Evolutionary conservation across 169 alveolate genomes (phyloP).

Genomic region (Perkinsus chesapeaki): DNA sequence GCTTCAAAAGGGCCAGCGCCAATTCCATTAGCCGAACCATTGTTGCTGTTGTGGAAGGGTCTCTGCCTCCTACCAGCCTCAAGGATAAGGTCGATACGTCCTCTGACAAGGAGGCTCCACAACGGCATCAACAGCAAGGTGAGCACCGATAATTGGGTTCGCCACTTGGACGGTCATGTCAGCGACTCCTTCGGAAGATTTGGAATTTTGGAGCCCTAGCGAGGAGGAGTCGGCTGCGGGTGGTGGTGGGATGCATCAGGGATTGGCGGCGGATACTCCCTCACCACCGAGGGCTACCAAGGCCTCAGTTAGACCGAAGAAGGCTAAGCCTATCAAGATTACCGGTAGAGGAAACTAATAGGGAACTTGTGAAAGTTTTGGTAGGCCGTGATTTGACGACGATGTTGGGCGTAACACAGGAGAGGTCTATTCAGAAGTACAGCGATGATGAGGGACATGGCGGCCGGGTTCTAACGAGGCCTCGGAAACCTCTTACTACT

Average conservation of each 20-base stretch:
- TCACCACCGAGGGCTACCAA: background rate
- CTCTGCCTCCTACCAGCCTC: background rate
- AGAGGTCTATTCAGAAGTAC: background rate
- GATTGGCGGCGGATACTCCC: background rate
- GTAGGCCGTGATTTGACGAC: background rate
- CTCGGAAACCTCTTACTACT: background rate
- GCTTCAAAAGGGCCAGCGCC: background rate
- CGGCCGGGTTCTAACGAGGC: background rate
- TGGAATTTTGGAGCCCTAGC: background rate
- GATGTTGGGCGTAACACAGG: background rate
- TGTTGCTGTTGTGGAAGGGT: background rate
- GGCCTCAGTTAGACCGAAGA: background rate
- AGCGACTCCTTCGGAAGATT: background rate
- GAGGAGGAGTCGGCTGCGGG: background rate
- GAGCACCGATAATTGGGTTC: background rate
- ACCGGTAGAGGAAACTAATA: background rate
- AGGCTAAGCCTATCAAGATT: background rate
- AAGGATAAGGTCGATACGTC: background rate
- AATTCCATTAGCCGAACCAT: background rate
- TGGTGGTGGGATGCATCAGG: no score
- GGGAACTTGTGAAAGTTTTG: background rate
- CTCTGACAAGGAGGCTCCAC: background rate
- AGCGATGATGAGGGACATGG: background rate
- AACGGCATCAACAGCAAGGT: background rate
- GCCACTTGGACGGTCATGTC: background rate